Evolutionary conservation across 441 rosid species (phyloP), one percentile per base, ranked within the genome.

Genomic region (Melastoma candidum): DNA sequence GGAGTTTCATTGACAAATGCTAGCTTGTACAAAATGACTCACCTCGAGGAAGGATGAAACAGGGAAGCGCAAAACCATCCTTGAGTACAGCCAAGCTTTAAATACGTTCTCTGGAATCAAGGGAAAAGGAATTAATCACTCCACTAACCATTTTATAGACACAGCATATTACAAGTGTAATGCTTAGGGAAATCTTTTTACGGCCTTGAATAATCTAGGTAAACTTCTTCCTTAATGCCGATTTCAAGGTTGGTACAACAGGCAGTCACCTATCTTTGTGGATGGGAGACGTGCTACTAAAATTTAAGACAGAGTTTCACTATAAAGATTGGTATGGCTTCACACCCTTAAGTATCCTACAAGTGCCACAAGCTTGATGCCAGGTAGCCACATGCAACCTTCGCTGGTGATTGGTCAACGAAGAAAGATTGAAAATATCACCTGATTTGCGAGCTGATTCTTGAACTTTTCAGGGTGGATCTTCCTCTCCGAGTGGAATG

Each of bases 401-500:
- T 13, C 26, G 26, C 43, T 53, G 29, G 27, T 39, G 6, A 14
- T 11, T 3, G 17, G 46, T 10, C 12, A 44, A 29, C 56, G 46
- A 54, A 25, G 14, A 12, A 24, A 2, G 13, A 55, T 10, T 14
- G 51, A 53, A 48, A 27, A 47, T 39, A 56, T 11, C 60, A 73
- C 78, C 78, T 77, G 81, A 68, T 77, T 77, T 41, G 48, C 54
- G 43, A 77, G 63, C 64, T 77, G 81, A 54, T 70, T 77, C 57
- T 53, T 74, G 57, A 77, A 77, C 56, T 73, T 77, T 53, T 68
- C 78, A 22, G 81, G 78, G 59, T 71, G 68, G 32, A 51, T 39
- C 66, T 77, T 77, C 58, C 81, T 62, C 60, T 73, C 78, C 11
- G 78, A 58, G 68, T 77, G 81, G 65, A 77, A 77, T 47, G 78